Evolutionary conservation across 306 rosid species (phyloP).

Genomic region (Pterocarpus santalinus): DNA sequence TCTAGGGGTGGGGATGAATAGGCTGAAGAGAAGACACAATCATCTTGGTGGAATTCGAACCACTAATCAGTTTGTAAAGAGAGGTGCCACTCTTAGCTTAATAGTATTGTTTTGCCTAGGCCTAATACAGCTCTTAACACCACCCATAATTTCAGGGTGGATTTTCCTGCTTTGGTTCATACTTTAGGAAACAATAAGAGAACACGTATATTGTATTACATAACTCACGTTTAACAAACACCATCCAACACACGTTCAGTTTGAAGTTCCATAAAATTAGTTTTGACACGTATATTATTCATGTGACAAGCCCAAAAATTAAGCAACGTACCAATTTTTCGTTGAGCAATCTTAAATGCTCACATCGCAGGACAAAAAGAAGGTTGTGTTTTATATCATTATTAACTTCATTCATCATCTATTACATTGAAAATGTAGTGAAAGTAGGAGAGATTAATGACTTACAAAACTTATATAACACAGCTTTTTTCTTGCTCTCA

Average conservation of each 20-base stretch:
- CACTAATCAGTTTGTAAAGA: neutral
- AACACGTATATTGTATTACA: neutral
- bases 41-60: neutral
- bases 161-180: neutral
- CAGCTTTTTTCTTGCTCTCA: too few relatives aligned
- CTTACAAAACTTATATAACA: too few relatives aligned
- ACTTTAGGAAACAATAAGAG: neutral
- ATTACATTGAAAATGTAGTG: too few relatives aligned
- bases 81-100: neutral
- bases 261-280: neutral
- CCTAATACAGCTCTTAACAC: neutral
- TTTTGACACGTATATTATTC: constrained; percentile 1
- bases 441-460: too few relatives aligned
- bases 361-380: too few relatives aligned
- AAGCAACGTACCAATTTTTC: neutral
- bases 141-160: neutral
- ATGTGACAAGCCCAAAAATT: neutral
- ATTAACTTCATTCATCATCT: too few relatives aligned
- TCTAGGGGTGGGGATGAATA: neutral
- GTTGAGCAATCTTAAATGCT: too few relatives aligned
- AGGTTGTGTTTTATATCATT: too few relatives aligned
- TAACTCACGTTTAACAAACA: neutral
- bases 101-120: neutral
- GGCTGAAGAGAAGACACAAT: neutral
- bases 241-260: neutral